Conservation (phyloP, 23 red algal species). For the Gracilaria gracilis region DNA sequence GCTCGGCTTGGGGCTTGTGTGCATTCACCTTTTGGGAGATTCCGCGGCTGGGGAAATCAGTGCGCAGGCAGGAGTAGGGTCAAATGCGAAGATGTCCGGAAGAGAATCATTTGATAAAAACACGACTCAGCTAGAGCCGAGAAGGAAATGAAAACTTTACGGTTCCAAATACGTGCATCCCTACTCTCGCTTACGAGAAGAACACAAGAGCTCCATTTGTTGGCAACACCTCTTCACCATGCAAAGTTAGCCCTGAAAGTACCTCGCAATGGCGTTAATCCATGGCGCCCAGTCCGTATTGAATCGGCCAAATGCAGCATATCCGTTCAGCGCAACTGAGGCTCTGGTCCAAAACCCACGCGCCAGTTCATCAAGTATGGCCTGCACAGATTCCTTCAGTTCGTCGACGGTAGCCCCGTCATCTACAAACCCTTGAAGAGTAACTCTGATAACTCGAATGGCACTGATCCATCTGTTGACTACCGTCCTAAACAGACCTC, state of each 20-base stretch:
- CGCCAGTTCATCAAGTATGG: background rate
- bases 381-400: background rate
- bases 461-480: background rate
- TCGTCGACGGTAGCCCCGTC: background rate
- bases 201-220: background rate
- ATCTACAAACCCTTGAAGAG: background rate
- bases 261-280: background rate
- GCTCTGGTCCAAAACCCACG: background rate
- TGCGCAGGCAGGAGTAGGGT: too few relatives aligned
- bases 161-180: background rate
- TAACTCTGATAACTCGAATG: slow-evolving; percentile 10
- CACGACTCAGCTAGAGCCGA: too few relatives aligned
- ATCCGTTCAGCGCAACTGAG: background rate
- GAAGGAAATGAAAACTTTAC: background rate
- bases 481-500: background rate
- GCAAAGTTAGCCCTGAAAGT: background rate
- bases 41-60: too few relatives aligned
- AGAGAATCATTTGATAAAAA: too few relatives aligned
- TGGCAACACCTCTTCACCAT: background rate
- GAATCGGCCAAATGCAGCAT: slow-evolving; percentile 12
- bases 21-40: too few relatives aligned
- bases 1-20: too few relatives aligned
- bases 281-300: background rate
- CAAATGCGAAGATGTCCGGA: too few relatives aligned
- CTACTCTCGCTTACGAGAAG: background rate